Conservation (phyloP, 192 early-diverging fungal genomes). For the Coemansia sp. region DNA sequence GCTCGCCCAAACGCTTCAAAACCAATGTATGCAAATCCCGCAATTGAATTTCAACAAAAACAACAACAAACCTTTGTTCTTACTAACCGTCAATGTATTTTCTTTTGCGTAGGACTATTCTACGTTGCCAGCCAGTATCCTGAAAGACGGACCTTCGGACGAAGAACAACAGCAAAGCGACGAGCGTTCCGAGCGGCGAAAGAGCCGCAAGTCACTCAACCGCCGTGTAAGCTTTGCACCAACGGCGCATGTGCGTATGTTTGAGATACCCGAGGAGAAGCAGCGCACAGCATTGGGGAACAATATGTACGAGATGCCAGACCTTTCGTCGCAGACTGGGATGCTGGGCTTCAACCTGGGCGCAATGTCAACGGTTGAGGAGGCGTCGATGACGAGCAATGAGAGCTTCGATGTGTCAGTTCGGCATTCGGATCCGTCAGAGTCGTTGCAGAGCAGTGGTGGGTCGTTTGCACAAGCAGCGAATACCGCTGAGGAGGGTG, state of each 20-base stretch:
- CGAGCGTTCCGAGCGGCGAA: constrained; percentile 17
- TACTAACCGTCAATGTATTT: neutral
- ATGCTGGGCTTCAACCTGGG: constrained; percentile 42
- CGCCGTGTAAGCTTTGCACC: constrained; percentile 52
- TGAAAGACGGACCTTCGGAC: constrained; percentile 14
- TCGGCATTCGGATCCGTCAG: constrained; percentile 43
- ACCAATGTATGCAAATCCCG: constrained; percentile 13
- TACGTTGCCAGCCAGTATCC: constrained; percentile 20
- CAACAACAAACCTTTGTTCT: neutral
- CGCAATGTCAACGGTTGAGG: constrained; percentile 32
- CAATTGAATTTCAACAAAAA: neutral
- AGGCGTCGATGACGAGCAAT: constrained; percentile 49
- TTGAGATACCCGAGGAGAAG: constrained; percentile 49
- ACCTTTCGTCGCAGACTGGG: constrained; percentile 50
- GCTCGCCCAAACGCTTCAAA: constrained; percentile 32
- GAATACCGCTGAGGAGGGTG: neutral
- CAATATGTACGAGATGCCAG: constrained; percentile 41
- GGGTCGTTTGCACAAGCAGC: constrained; percentile 15
- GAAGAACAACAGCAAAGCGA: constrained; percentile 4
- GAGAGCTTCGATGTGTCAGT: constrained; percentile 53
- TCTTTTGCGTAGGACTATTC: constrained; percentile 28
- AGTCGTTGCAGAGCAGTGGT: constrained; percentile 36
- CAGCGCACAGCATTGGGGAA: constrained; percentile 6
- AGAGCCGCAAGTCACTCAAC: constrained; percentile 47
- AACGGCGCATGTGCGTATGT: constrained; percentile 52